Percentiles rank a stretch among this genome's conserved stretches.
These are phyloP conservation scores for Lablab purpureus DNA, from an alignment of 306 rosid genomes.

Conservation along the genomic window DNA sequence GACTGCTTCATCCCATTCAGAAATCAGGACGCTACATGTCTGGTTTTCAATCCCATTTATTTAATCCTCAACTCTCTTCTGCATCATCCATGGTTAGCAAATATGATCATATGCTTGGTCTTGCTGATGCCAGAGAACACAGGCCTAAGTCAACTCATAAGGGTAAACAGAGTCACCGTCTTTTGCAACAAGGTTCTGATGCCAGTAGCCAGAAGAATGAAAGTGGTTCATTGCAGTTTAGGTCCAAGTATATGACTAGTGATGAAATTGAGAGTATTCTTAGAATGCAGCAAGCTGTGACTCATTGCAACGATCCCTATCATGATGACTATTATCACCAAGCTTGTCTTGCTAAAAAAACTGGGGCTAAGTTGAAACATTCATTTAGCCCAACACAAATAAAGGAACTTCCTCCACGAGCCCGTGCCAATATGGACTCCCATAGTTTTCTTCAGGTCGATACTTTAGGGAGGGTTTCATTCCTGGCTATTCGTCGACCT, in stretches of 20 bases:
- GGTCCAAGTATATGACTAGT: constrained; percentile 67
- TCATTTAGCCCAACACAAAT: constrained; percentile 63
- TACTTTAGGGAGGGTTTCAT: constrained; percentile 61
- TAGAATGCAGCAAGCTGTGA: constrained; percentile 61
- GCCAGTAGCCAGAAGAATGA: constrained; percentile 54
- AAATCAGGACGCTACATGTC: constrained; percentile 56
- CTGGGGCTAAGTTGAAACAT: constrained; percentile 53
- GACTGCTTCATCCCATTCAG: constrained; percentile 54
- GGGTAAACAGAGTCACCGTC: constrained; percentile 57
- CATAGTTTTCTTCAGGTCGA: constrained; percentile 56
- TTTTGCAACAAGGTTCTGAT: constrained; percentile 56
- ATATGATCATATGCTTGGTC: constrained; percentile 52
- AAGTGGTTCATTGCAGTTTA: constrained; percentile 54
- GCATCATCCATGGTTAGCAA: constrained; percentile 44
- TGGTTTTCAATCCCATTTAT: constrained; percentile 59
- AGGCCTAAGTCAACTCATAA: constrained; percentile 59
- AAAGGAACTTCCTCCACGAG: constrained; percentile 57
- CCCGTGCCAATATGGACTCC: constrained; percentile 51
- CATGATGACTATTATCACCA: constrained; percentile 64
- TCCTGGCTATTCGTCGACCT: constrained; percentile 56
- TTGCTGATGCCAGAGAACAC: constrained; percentile 54
- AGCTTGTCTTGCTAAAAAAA: constrained; percentile 56
- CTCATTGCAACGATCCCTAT: constrained; percentile 61
- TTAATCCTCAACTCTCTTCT: constrained; percentile 49
- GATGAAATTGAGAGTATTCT: constrained; percentile 71